phyloP scores from a whole-genome alignment of 768 basidiomycete genomes.

The Termitomyces sp. region DNA sequence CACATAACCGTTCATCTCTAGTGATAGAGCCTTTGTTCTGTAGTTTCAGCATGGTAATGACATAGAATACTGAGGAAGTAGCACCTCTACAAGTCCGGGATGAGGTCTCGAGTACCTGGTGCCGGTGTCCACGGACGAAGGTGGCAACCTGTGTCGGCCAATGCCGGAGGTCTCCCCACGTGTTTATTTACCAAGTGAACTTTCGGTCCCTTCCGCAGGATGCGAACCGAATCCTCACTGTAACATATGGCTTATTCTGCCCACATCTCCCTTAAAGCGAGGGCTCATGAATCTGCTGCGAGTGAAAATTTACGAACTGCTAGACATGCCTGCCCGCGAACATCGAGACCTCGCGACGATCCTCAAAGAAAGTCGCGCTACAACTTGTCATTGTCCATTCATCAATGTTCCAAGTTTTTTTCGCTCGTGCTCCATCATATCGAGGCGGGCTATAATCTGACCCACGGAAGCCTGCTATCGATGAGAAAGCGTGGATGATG shows the following conservation, averaged over 20 bases:
- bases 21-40: neutral
- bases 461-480: no score
- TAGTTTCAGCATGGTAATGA: neutral
- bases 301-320: no score
- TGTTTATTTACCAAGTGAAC: neutral
- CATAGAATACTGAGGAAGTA: neutral
- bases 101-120: constrained; percentile 16
- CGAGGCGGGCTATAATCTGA: no score
- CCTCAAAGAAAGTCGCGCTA: neutral
- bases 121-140: constrained; percentile 17
- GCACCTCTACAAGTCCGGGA: constrained; percentile 9
- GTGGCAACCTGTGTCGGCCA: constrained; percentile 9
- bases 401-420: no score
- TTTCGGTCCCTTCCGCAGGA: neutral
- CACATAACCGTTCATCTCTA: constrained; percentile 11
- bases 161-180: constrained; percentile 11
- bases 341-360: neutral
- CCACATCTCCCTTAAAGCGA: neutral
- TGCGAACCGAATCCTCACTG: no score
- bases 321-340: no score
- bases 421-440: no score
- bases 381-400: neutral
- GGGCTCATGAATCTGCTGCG: no score
- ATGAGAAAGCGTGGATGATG: no score
- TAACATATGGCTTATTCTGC: neutral